A percentile compares a stretch with the other conserved stretches of the same genome.
Conservation (phyloP, 1,139 yeast genomes). For the Pichia sp. region DNA sequence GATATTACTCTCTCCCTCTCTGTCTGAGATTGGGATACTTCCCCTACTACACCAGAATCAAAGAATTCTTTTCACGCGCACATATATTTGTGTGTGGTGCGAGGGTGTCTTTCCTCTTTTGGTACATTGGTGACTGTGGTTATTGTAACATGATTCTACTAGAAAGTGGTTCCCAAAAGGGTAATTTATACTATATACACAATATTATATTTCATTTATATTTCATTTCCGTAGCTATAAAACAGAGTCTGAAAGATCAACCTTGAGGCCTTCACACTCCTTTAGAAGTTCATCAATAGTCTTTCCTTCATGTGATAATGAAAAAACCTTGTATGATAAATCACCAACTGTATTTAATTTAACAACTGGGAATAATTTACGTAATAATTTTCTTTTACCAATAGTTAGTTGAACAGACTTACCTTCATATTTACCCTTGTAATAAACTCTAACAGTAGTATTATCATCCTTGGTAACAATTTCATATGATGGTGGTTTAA, state of each 20-base stretch:
- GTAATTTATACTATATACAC: not conserved
- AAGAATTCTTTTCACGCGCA: no score
- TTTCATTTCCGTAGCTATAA: no score
- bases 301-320: constrained; percentile 35
- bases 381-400: constrained; percentile 59
- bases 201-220: not conserved
- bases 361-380: constrained; percentile 46
- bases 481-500: constrained; percentile 25
- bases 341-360: constrained; percentile 39
- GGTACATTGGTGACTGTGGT: not conserved
- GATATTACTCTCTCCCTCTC: not conserved
- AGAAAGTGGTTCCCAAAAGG: not conserved
- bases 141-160: not conserved
- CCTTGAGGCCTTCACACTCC: constrained; percentile 30
- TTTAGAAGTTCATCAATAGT: constrained; percentile 39
- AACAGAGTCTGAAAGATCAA: constrained; percentile 33
- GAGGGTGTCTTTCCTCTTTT: not conserved
- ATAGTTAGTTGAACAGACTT: constrained; percentile 45
- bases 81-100: not conserved
- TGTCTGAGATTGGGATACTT: not conserved
- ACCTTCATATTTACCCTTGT: constrained; percentile 40
- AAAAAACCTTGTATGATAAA: constrained; percentile 41
- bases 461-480: constrained; percentile 32
- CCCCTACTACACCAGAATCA: not conserved
- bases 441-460: constrained; percentile 39